phyloP scores from a whole-genome alignment of 78 protist species.

The Diacronema lutheri region DNA sequence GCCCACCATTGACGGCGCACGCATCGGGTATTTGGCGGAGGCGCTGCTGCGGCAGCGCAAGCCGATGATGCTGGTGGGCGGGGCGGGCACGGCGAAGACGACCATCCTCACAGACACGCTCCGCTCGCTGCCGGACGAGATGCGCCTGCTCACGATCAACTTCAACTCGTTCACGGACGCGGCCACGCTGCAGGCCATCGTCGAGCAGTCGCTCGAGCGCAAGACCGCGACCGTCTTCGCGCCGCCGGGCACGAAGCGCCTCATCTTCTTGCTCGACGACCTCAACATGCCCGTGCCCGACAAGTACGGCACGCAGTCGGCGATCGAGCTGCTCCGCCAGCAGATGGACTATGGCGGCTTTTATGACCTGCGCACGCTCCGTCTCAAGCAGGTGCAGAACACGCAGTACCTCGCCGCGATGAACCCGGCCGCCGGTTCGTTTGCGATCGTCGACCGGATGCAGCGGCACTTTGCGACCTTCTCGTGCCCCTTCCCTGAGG shows the following conservation, averaged over 20 bases:
- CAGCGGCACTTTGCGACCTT: conserved; percentile 78
- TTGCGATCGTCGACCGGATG: conserved; percentile 66
- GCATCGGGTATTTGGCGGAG: conserved; percentile 24
- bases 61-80: conserved; percentile 72
- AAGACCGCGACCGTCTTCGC: conserved; percentile 46
- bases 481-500: conserved; percentile 52
- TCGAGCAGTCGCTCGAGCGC: conserved; percentile 69
- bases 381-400: conserved; percentile 42
- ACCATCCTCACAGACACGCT: conserved; percentile 39
- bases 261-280: conserved; percentile 69
- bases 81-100: conserved; percentile 83
- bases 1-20: conserved; percentile 50
- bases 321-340: conserved; percentile 78
- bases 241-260: conserved; percentile 66
- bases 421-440: conserved; percentile 86
- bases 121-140: conserved; percentile 3
- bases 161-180: conserved; percentile 47
- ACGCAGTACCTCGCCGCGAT: conserved; percentile 61
- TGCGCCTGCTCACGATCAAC: no score
- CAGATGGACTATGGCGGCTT: conserved; percentile 70
- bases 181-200: background rate
- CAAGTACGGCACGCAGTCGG: conserved; percentile 82
- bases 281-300: conserved; percentile 84
- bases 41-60: background rate
- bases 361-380: conserved; percentile 63